Conservation (phyloP, 257 asterid genomes). For the Misopates orontium region DNA sequence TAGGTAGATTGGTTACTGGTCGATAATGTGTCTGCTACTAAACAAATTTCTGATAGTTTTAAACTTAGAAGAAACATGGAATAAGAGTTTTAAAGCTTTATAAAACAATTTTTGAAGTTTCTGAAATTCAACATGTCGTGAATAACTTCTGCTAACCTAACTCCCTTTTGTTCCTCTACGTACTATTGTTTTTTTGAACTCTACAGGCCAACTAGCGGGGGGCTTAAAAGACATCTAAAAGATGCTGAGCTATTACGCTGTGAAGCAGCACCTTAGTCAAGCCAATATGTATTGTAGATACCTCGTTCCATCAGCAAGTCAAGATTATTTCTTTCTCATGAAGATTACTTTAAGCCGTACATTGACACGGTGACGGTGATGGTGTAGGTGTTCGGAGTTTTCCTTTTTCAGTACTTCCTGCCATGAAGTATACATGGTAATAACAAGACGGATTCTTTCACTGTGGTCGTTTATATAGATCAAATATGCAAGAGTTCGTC, state of each 20-base stretch:
- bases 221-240: conserved; percentile 51
- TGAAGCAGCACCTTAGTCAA: conserved; percentile 25
- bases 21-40: background rate
- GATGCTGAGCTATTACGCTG: conserved; percentile 32
- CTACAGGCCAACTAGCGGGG: conserved; percentile 80
- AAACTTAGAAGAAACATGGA: background rate
- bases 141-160: background rate
- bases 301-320: background rate
- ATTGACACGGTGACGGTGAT: background rate
- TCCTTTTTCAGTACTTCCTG: background rate
- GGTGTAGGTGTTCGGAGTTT: background rate
- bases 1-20: background rate
- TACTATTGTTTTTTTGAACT: background rate
- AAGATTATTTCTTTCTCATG: background rate
- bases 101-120: background rate
- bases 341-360: background rate
- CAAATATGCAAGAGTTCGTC: background rate
- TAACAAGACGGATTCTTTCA: background rate
- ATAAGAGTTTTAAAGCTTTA: background rate
- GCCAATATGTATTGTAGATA: background rate
- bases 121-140: background rate
- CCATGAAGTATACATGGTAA: background rate
- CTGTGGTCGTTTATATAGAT: background rate
- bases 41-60: background rate
- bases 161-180: background rate